phyloP scores from a whole-genome alignment of 2,329 filamentous ascomycete species.

The Alternaria sp. region DNA sequence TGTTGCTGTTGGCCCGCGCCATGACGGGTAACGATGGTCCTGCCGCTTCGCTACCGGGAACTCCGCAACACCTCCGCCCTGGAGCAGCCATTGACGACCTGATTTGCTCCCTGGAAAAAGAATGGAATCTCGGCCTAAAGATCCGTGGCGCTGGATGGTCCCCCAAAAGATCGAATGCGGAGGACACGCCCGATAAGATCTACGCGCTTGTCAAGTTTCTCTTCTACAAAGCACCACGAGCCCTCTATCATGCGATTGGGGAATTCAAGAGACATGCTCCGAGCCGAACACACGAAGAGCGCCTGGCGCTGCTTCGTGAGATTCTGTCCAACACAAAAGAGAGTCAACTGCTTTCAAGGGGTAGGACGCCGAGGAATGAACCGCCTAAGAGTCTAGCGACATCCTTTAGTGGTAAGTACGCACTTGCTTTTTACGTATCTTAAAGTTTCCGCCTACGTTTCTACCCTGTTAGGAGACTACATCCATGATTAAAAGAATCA shows the following conservation, averaged over 20 bases:
- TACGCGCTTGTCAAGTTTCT: constrained; percentile 30
- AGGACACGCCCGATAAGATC: constrained; percentile 24
- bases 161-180: constrained; percentile 21
- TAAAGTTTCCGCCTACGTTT: background rate
- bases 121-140: constrained; percentile 35
- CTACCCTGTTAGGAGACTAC: background rate
- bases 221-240: constrained; percentile 23
- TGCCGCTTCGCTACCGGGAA: constrained; percentile 17
- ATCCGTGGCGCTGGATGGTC: constrained; percentile 31
- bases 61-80: constrained; percentile 25
- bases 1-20: constrained; percentile 17
- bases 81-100: constrained; percentile 29
- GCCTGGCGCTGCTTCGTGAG: constrained; percentile 21
- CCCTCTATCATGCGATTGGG: constrained; percentile 28
- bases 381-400: constrained; percentile 17
- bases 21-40: constrained; percentile 14
- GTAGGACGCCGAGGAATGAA: constrained; percentile 11
- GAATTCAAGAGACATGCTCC: constrained; percentile 28
- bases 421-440: background rate
- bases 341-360: constrained; percentile 3
- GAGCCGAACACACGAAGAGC: background rate
- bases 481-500: background rate
- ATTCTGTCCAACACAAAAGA: constrained; percentile 20
- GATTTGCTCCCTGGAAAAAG: constrained; percentile 31
- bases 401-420: constrained; percentile 23